Base-by-base conservation (phyloP, 2,329 filamentous ascomycete genomes). In the Fusarium mexicanum region DNA sequence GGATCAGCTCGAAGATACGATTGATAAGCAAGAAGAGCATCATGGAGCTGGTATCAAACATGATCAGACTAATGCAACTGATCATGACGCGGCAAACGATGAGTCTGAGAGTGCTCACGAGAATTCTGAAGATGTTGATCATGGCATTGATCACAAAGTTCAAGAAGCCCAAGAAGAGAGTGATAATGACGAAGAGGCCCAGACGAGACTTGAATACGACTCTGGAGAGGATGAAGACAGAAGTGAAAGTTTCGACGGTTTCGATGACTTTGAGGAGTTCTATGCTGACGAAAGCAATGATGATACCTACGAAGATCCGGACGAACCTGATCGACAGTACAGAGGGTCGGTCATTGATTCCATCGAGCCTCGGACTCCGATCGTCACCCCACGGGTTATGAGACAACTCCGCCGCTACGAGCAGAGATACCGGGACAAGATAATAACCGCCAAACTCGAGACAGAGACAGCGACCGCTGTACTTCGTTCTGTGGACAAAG, bases 261-360 rank as follows among this genome's bases (percentile, higher is more conserved):
- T 8, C 3, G 41, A 37, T 0, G 26, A n/a, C 5, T 57, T 18
- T 3, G 29, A 44, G 2, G 53, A 59, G 14, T 6, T 29, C 2
- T 48, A 54, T 8, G 35, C n/a, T 0, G 31, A 59, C 0, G 40
- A 58, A 3, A 47, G 2, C 1, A 3, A 48, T 0, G 55, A 48
- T 0, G 14, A 5, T 1, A 59, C 41, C 0, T 37, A 59, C 0
- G 3, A 31, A n/a, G 31, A 10, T 18, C 41, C 41, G 0, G 41
- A 33, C 0, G 20, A 29, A 12, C 13, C n/a, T 2, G 1, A 13
- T 1, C 31, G 22, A 0, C 0, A 37, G 3, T 29, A 48, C 1
- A 46, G 17, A 8, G 40, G 40, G 0, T 55, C 53, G 0, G 1
- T 64, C 5, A 2, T 64, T 0, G 53, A 60, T 4, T 18, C 66